Percentiles rank a stretch among this genome's conserved stretches.
Conservation (phyloP, 345 rosid genomes). For the Arabis hirsuta region DNA sequence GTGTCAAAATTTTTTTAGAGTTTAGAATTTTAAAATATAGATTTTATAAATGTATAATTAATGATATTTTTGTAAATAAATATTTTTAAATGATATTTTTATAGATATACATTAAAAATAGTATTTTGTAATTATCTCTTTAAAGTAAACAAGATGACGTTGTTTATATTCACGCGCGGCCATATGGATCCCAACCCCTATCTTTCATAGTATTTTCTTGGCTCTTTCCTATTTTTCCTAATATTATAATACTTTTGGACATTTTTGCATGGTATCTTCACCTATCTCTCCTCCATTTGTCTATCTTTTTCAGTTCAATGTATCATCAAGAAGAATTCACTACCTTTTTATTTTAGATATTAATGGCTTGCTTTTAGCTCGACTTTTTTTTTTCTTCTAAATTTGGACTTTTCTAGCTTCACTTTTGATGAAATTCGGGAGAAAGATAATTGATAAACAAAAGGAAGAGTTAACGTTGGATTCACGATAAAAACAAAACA, state of each 20-base stretch:
- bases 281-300: conserved; percentile 47
- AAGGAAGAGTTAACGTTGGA: conserved; percentile 32
- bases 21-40: too few relatives aligned
- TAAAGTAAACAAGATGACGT: conserved; percentile 10
- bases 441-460: conserved; percentile 31
- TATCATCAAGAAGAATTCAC: conserved; percentile 32
- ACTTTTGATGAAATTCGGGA: conserved; percentile 38
- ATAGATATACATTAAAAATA: too few relatives aligned
- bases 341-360: conserved; percentile 11
- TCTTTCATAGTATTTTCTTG: conserved; percentile 13
- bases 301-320: conserved; percentile 43
- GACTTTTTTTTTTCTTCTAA: background rate
- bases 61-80: too few relatives aligned
- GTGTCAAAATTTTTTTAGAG: too few relatives aligned
- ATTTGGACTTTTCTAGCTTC: conserved; percentile 31
- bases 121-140: too few relatives aligned
- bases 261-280: conserved; percentile 45
- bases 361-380: conserved; percentile 27
- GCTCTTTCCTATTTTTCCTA: background rate
- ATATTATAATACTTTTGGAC: conserved; percentile 31
- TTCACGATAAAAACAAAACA: background rate
- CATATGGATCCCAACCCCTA: conserved; percentile 19
- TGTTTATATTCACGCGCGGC: conserved; percentile 26
- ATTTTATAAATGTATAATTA: too few relatives aligned
- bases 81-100: too few relatives aligned